Conservation (phyloP, 139 green algal genomes). For the Asterochloris erici region DNA sequence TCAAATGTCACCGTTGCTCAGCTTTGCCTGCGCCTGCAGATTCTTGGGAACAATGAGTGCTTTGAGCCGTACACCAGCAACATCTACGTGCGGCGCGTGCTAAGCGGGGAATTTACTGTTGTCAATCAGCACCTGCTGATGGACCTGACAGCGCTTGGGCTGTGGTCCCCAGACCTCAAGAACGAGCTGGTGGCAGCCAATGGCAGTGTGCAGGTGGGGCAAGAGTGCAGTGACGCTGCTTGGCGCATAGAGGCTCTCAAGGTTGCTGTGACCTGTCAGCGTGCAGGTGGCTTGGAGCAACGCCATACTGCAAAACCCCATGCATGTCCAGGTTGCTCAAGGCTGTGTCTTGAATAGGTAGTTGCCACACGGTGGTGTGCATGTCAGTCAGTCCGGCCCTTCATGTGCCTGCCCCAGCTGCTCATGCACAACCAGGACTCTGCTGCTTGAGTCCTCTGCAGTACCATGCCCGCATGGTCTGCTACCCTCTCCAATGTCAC, state of each 20-base stretch:
- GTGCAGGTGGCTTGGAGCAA: background rate
- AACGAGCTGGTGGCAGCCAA: slow-evolving; percentile 92
- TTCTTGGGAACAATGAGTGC: slow-evolving; percentile 98
- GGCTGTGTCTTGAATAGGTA: too few relatives aligned
- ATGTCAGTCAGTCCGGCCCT: background rate
- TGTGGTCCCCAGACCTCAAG: slow-evolving; percentile 92
- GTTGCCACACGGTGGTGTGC: background rate
- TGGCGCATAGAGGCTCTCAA: background rate
- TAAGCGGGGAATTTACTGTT: slow-evolving; percentile 90
- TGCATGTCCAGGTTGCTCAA: too few relatives aligned
- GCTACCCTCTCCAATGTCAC: too few relatives aligned
- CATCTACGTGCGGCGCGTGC: slow-evolving; percentile 97
- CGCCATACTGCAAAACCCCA: background rate
- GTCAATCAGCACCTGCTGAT: slow-evolving; percentile 98
- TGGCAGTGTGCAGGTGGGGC: slow-evolving; percentile 58
- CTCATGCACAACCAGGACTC: too few relatives aligned
- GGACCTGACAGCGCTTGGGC: slow-evolving; percentile 85
- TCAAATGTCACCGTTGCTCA: background rate
- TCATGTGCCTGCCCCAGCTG: too few relatives aligned
- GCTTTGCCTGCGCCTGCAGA: slow-evolving; percentile 38
- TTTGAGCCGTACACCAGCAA: slow-evolving; percentile 99
- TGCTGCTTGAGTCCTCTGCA: too few relatives aligned
- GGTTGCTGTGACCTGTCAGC: too few relatives aligned
- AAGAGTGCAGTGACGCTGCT: background rate
- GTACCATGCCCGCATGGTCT: too few relatives aligned